phyloP scores from a whole-genome alignment of 805 yeast genomes.

The Aciculoconidium aculeatum region DNA sequence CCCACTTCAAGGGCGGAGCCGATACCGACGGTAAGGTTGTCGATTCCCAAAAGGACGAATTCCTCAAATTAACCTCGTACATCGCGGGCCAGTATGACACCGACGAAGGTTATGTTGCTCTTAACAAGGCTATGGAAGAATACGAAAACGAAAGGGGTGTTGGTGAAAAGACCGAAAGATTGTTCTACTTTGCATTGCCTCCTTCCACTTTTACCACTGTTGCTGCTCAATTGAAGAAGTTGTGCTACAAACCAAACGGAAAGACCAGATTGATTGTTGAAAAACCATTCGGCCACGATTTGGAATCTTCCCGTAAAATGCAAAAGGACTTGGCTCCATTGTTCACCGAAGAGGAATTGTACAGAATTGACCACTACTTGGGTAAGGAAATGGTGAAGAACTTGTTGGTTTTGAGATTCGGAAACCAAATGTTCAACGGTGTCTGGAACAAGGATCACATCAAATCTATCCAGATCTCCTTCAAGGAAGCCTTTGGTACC shows the following conservation, averaged over 20 bases:
- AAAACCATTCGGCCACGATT: constrained; percentile 95
- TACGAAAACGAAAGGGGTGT: constrained; percentile 50
- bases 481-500: constrained; percentile 98
- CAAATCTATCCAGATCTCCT: constrained; percentile 77
- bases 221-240: constrained; percentile 62
- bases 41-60: constrained; percentile 47
- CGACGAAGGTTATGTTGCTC: constrained; percentile 61
- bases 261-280: constrained; percentile 79
- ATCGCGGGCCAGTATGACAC: constrained; percentile 76
- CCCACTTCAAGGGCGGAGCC: constrained; percentile 49
- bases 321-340: constrained; percentile 77
- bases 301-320: constrained; percentile 68
- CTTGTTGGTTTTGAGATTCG: constrained; percentile 81
- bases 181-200: constrained; percentile 91
- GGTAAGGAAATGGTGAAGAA: constrained; percentile 99
- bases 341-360: constrained; percentile 86
- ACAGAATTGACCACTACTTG: constrained; percentile 93
- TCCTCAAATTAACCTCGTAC: constrained; percentile 62
- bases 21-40: constrained; percentile 30
- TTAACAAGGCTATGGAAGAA: constrained; percentile 49
- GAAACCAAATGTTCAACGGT: constrained; percentile 82
- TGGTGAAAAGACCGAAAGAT: constrained; percentile 54
- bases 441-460: constrained; percentile 83
- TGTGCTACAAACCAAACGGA: constrained; percentile 63
- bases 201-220: constrained; percentile 86